These are phyloP conservation scores for Solanum appendiculatum DNA, from an alignment of 257 asterid species.

Conservation along the genomic window DNA sequence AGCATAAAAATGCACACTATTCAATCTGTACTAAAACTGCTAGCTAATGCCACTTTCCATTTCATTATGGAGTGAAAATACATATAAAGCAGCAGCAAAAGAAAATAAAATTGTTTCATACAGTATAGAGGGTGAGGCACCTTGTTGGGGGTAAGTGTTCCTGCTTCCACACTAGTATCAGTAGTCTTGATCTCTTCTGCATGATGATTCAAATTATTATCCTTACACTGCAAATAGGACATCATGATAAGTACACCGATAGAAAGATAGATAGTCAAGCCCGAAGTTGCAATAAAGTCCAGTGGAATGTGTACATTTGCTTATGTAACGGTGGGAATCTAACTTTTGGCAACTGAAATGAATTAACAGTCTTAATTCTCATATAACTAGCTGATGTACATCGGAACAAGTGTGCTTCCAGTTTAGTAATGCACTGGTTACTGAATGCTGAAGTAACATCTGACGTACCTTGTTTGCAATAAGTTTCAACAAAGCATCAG, in stretches of 20 bases:
- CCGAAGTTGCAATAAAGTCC: neutral
- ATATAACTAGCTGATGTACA: neutral
- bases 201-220: neutral
- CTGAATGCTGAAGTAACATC: neutral
- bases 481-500: slow-evolving; percentile 21
- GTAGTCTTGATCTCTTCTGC: neutral
- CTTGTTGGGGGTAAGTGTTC: neutral
- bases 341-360: neutral
- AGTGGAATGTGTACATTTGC: neutral
- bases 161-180: neutral
- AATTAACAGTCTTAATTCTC: neutral
- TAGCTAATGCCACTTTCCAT: neutral
- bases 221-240: neutral
- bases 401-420: neutral
- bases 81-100: neutral
- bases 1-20: neutral
- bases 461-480: slow-evolving; percentile 15
- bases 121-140: neutral
- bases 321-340: neutral
- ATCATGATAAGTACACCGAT: neutral
- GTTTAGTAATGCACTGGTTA: neutral
- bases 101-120: neutral
- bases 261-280: neutral
- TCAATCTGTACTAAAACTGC: neutral
- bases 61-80: neutral